Conservation (phyloP, 1,139 yeast species). For the Blastobotrys petasosporus region DNA sequence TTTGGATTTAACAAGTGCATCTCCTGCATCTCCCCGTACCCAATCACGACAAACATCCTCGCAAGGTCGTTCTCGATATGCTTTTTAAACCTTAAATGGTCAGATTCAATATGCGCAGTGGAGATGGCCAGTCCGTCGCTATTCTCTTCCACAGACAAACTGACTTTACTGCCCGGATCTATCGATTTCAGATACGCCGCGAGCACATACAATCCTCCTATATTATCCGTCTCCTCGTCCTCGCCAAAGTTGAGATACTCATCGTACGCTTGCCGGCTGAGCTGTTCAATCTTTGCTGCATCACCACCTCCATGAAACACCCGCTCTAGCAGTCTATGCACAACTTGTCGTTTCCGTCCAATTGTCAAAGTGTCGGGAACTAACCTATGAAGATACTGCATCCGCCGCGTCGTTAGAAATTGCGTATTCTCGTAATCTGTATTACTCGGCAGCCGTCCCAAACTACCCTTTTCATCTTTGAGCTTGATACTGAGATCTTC, state of each 20-base stretch:
- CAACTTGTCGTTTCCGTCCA: not conserved
- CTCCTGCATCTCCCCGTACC: too few relatives aligned
- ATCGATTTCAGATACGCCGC: slow-evolving; percentile 2
- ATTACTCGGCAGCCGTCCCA: too few relatives aligned
- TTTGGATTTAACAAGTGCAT: too few relatives aligned
- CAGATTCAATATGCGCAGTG: not conserved
- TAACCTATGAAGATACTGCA: slow-evolving; percentile 2
- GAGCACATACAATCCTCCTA: not conserved
- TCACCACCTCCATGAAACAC: too few relatives aligned
- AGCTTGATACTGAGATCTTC: too few relatives aligned
- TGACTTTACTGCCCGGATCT: slow-evolving; percentile 3
- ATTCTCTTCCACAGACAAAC: slow-evolving; percentile 4
- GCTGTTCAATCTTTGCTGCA: not conserved
- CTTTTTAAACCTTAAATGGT: not conserved
- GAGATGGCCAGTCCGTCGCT: not conserved
- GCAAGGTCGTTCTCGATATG: not conserved
- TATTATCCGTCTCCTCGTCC: slow-evolving; percentile 4
- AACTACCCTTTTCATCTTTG: too few relatives aligned
- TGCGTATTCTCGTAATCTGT: too few relatives aligned
- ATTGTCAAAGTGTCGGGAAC: slow-evolving; percentile 2
- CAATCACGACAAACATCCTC: not conserved
- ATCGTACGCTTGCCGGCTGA: not conserved
- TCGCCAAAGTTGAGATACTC: slow-evolving; percentile 2
- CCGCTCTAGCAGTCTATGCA: not conserved
- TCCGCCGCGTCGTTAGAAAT: not conserved